A percentile compares a stretch with the other conserved stretches of the same genome.
Evolutionary conservation across 305 asterid species (phyloP).

Genomic region (Fraxinus sp.): DNA sequence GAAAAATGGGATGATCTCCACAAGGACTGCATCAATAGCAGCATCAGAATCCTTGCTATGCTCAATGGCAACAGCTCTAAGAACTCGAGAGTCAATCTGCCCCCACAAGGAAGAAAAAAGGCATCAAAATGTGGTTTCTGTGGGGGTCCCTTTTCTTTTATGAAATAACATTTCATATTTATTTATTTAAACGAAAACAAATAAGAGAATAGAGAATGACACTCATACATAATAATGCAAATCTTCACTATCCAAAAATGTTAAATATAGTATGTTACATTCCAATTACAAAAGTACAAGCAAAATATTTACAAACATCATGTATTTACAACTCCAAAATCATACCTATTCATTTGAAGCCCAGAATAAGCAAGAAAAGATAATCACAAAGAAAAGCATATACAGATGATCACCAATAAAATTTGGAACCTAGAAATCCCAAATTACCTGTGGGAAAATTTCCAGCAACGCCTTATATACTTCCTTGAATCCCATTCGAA

Average conservation of each 20-base stretch:
- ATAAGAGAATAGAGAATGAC: not conserved
- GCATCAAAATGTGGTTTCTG: conserved; percentile 1
- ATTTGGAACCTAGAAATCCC: not conserved
- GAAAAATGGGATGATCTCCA: conserved; percentile 66
- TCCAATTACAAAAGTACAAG: not conserved
- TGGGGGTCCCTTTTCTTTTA: not conserved
- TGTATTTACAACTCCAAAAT: not conserved
- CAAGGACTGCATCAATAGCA: conserved; percentile 70
- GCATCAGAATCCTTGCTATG: conserved; percentile 63
- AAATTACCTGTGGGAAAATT: conserved; percentile 71
- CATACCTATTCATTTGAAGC: not conserved
- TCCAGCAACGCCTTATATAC: conserved; percentile 52
- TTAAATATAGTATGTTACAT: not conserved
- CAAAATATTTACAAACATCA: not conserved
- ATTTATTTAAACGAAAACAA: not conserved
- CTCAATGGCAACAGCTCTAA: conserved; percentile 81
- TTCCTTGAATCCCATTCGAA: conserved; percentile 56
- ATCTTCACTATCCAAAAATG: not conserved
- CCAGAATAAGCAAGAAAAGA: not conserved
- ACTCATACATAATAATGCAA: not conserved
- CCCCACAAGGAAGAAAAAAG: conserved; percentile 1
- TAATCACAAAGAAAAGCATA: not conserved
- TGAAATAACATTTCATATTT: not conserved
- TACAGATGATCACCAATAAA: not conserved
- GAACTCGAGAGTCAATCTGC: conserved; percentile 73